A percentile compares a stretch with the other conserved stretches of the same genome.
phyloP scores from a whole-genome alignment of 2,329 filamentous ascomycete genomes.

The Pseudogymnoascus sp. region DNA sequence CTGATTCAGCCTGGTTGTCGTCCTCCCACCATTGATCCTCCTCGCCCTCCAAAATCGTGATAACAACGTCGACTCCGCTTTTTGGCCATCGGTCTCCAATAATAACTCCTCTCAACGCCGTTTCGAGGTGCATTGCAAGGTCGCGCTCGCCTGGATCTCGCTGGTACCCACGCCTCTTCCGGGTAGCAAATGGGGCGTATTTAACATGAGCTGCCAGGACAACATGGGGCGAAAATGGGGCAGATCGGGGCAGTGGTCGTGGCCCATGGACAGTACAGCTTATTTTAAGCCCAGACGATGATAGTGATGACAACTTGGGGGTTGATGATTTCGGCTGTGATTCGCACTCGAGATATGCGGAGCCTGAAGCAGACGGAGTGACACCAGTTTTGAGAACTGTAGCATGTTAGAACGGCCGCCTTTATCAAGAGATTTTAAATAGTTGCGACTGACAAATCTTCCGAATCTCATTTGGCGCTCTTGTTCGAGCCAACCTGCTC shows the following conservation, averaged over 20 bases:
- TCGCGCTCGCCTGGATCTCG: constrained; percentile 83
- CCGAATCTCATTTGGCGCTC: constrained; percentile 65
- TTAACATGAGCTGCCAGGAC: constrained; percentile 91
- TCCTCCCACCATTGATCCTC: constrained; percentile 67
- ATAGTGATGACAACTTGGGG: constrained; percentile 40
- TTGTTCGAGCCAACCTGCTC: constrained; percentile 47
- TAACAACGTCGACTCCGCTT: constrained; percentile 89
- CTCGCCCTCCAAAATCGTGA: constrained; percentile 90
- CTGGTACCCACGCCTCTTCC: constrained; percentile 75
- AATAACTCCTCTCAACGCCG: constrained; percentile 79
- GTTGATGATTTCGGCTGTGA: constrained; percentile 41
- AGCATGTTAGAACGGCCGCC: constrained; percentile 16
- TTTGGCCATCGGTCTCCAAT: constrained; percentile 98
- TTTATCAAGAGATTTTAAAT: background rate
- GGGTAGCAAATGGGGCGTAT: constrained; percentile 89
- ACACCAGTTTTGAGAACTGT: constrained; percentile 84
- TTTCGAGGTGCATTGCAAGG: constrained; percentile 84
- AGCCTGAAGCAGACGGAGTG: constrained; percentile 88
- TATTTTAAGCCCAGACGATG: constrained; percentile 67
- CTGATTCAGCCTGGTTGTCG: constrained; percentile 39
- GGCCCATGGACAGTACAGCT: constrained; percentile 91
- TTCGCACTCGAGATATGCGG: constrained; percentile 73
- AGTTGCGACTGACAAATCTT: constrained; percentile 67
- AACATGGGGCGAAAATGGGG: constrained; percentile 86
- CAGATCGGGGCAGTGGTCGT: constrained; percentile 79